Evolutionary conservation across 2,329 filamentous ascomycete genomes (phyloP).

Genomic region (Ophiostoma australiae): DNA sequence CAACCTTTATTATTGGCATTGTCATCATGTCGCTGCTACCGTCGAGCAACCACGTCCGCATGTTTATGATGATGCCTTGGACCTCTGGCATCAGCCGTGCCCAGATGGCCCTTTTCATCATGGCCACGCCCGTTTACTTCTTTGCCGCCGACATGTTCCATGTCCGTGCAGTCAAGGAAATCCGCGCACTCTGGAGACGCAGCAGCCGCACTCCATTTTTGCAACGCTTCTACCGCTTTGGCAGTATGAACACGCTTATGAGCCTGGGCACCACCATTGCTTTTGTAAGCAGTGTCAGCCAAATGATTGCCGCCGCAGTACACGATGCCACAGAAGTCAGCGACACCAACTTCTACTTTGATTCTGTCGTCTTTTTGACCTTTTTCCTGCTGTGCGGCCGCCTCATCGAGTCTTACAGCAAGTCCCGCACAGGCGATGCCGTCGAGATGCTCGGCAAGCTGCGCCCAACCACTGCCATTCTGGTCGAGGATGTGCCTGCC

Average conservation of each 20-base stretch:
- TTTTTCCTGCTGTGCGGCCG: constrained; percentile 73
- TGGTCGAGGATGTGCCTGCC: constrained; percentile 46
- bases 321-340: constrained; percentile 38
- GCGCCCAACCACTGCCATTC: constrained; percentile 67
- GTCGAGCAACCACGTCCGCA: constrained; percentile 50
- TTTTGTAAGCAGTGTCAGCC: constrained; percentile 74
- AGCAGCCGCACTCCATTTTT: constrained; percentile 68
- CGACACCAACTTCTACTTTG: constrained; percentile 69
- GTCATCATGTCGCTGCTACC: constrained; percentile 83
- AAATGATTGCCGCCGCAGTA: constrained; percentile 62
- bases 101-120: constrained; percentile 73
- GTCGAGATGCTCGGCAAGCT: constrained; percentile 74
- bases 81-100: constrained; percentile 67
- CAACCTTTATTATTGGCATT: constrained; percentile 81
- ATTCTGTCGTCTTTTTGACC: constrained; percentile 87
- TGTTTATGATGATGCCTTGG: constrained; percentile 66
- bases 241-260: constrained; percentile 94
- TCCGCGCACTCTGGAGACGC: constrained; percentile 70
- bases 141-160: constrained; percentile 85
- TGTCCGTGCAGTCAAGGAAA: constrained; percentile 68
- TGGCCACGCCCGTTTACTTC: constrained; percentile 83
- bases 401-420: constrained; percentile 84
- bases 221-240: constrained; percentile 82
- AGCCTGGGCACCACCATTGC: constrained; percentile 83
- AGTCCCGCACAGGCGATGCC: constrained; percentile 82